These are phyloP conservation scores for Vigna trinervia DNA, from an alignment of 306 rosid genomes.

Conservation along the genomic window DNA sequence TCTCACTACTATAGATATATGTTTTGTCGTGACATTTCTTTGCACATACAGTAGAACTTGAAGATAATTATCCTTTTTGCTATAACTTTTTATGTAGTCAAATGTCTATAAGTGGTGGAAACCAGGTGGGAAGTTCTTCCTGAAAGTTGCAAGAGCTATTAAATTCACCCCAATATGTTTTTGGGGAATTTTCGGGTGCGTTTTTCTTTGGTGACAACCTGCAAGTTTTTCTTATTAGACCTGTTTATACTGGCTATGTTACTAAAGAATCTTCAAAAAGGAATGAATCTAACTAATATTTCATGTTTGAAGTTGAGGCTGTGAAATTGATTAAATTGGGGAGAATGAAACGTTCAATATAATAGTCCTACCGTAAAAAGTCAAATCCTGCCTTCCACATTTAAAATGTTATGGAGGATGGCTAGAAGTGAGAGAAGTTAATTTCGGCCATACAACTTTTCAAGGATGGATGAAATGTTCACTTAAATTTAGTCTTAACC, in stretches of 20 bases:
- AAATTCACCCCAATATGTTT: constrained; percentile 81
- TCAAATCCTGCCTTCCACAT: constrained; percentile 29
- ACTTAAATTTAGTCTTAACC: neutral
- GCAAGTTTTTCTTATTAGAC: neutral
- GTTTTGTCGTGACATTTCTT: constrained; percentile 14
- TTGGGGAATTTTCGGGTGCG: constrained; percentile 94
- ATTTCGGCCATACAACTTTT: neutral
- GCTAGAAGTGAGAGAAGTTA: neutral
- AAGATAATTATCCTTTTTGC: constrained; percentile 40
- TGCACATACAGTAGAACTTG: constrained; percentile 11
- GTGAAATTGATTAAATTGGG: constrained; percentile 20
- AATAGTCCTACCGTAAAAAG: constrained; percentile 12
- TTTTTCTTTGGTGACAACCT: constrained; percentile 24
- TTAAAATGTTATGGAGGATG: constrained; percentile 5
- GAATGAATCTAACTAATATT: neutral
- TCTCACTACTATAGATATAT: neutral
- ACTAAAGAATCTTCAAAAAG: neutral
- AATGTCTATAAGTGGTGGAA: constrained; percentile 89
- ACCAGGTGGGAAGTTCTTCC: constrained; percentile 72
- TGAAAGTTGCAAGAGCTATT: constrained; percentile 72
- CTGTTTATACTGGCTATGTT: neutral
- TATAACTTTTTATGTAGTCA: constrained; percentile 59
- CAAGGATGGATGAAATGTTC: neutral
- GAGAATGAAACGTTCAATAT: constrained; percentile 20
- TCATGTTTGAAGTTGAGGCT: constrained; percentile 20